Conservation (phyloP, 2,329 filamentous ascomycete genomes). For the Exophiala sp. region DNA sequence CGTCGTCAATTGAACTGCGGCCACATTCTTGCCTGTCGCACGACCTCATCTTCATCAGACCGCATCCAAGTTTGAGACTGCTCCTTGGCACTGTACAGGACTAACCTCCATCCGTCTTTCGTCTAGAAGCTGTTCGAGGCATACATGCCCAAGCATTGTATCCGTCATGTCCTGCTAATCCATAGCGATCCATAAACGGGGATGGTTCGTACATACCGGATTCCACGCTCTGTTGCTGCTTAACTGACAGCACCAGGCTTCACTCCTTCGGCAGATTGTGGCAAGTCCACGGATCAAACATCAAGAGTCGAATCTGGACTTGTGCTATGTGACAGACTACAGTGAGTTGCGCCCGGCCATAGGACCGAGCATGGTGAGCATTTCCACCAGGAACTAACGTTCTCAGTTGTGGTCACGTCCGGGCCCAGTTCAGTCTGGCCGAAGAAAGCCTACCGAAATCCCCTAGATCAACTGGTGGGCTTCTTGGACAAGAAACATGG, state of each 20-base stretch:
- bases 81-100: too few relatives aligned
- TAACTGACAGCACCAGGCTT: constrained; percentile 54
- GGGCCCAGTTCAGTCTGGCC: constrained; percentile 86
- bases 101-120: too few relatives aligned
- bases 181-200: background rate
- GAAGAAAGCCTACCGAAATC: constrained; percentile 87
- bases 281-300: constrained; percentile 79
- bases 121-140: background rate
- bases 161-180: too few relatives aligned
- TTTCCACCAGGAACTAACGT: too few relatives aligned
- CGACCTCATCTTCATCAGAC: too few relatives aligned
- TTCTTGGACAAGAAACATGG: constrained; percentile 84
- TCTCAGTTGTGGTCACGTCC: constrained; percentile 62
- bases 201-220: background rate
- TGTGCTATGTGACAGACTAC: constrained; percentile 90
- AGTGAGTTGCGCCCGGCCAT: constrained; percentile 40
- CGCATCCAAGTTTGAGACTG: too few relatives aligned
- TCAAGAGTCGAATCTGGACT: constrained; percentile 78
- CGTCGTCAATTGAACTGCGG: too few relatives aligned
- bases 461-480: constrained; percentile 74
- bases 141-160: too few relatives aligned
- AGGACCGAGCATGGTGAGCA: too few relatives aligned
- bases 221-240: background rate
- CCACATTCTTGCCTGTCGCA: too few relatives aligned
- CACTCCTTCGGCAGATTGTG: constrained; percentile 81